Conservation (phyloP, 1,284 basidiomycete species). For the Neolentinus lepideus region DNA sequence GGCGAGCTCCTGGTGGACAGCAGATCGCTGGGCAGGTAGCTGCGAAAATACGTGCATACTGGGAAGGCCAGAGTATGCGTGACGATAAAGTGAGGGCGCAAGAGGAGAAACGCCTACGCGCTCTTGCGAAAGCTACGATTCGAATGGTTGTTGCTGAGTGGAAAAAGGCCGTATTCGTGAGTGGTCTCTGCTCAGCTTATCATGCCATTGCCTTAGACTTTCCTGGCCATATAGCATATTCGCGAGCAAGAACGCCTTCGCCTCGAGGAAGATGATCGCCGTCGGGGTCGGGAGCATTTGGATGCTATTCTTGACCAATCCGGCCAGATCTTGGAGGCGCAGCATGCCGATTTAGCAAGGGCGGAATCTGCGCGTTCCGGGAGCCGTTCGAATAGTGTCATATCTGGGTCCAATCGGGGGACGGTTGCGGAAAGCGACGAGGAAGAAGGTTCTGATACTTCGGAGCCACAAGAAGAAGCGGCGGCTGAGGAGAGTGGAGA, state of each 20-base stretch:
- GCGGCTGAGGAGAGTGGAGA: constrained; percentile 6
- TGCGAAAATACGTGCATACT: constrained; percentile 68
- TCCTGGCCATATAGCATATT: constrained; percentile 43
- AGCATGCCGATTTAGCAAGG: constrained; percentile 62
- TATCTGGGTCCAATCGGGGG: constrained; percentile 13
- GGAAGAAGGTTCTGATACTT: constrained; percentile 3
- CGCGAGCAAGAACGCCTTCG: constrained; percentile 58
- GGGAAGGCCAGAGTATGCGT: constrained; percentile 61
- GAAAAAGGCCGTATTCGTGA: constrained; percentile 84
- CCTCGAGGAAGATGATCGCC: constrained; percentile 57
- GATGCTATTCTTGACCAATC: constrained; percentile 90
- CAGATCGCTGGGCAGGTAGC: constrained; percentile 57
- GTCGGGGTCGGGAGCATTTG: constrained; percentile 76
- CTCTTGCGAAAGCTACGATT: constrained; percentile 64
- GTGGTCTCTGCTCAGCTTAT: constrained; percentile 21
- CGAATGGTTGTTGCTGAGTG: constrained; percentile 76
- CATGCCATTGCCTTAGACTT: background rate
- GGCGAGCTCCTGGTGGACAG: constrained; percentile 37
- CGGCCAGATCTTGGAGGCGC: constrained; percentile 80
- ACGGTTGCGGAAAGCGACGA: constrained; percentile 16
- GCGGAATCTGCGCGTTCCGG: constrained; percentile 28
- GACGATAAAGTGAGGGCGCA: constrained; percentile 57
- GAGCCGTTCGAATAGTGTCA: constrained; percentile 51
- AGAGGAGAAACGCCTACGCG: constrained; percentile 65
- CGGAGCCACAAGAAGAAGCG: background rate